Conservation (phyloP, 768 basidiomycete genomes). For the Flagelloscypha sp. region DNA sequence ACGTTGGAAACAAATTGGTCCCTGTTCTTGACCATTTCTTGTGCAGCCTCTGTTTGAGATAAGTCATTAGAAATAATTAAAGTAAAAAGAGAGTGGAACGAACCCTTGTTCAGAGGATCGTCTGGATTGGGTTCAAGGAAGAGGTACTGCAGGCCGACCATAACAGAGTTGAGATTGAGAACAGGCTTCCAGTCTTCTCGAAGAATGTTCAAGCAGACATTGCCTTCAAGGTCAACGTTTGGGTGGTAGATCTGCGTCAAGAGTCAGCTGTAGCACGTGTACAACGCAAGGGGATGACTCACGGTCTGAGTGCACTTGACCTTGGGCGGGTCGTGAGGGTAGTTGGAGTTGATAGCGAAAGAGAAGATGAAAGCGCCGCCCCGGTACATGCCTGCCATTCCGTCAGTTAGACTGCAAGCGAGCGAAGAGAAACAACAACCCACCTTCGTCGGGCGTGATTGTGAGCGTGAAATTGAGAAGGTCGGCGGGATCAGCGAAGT, state of each 20-base stretch:
- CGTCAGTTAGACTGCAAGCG: conserved; percentile 2
- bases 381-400: conserved; percentile 86
- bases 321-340: conserved; percentile 98
- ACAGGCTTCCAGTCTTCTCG: conserved; percentile 99
- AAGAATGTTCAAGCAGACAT: conserved; percentile 96
- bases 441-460: conserved; percentile 96
- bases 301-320: conserved; percentile 96
- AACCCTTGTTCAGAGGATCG: conserved; percentile 97
- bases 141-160: conserved; percentile 96
- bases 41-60: conserved; percentile 72
- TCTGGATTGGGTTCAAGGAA: conserved; percentile 99
- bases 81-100: conserved; percentile 14
- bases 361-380: conserved; percentile 91
- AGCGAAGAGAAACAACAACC: conserved; percentile 13
- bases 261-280: not conserved
- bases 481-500: conserved; percentile 88
- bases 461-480: conserved; percentile 94
- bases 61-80: conserved; percentile 7
- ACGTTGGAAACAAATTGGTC: conserved; percentile 82
- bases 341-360: conserved; percentile 94
- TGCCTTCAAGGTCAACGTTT: conserved; percentile 95
- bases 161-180: conserved; percentile 92
- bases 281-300: conserved; percentile 17
- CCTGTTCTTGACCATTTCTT: conserved; percentile 85
- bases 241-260: conserved; percentile 88